A percentile compares a stretch with the other conserved stretches of the same genome.
Conservation (phyloP, 805 yeast genomes). For the Ogataea pini region DNA sequence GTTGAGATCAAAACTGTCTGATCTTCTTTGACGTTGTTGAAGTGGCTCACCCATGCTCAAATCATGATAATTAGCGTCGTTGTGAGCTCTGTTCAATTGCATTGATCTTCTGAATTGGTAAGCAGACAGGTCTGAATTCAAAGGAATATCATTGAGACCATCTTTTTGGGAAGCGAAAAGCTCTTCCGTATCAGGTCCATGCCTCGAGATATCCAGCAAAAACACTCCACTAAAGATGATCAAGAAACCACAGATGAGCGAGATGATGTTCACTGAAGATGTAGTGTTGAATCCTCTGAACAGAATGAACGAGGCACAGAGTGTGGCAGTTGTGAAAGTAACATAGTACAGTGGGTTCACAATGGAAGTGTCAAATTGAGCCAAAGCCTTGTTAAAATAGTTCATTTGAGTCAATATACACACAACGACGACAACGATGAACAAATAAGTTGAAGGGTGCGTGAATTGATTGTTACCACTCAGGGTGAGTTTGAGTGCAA, state of each 20-base stretch:
- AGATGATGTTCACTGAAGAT: slow-evolving; percentile 74
- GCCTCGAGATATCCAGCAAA: slow-evolving; percentile 74
- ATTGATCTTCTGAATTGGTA: slow-evolving; percentile 75
- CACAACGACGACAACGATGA: slow-evolving; percentile 71
- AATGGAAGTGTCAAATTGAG: slow-evolving; percentile 89
- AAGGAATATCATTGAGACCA: slow-evolving; percentile 62
- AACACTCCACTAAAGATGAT: slow-evolving; percentile 88
- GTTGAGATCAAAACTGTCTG: slow-evolving; percentile 60
- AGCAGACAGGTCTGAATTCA: slow-evolving; percentile 79
- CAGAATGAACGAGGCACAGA: slow-evolving; percentile 80
- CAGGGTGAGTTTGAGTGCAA: slow-evolving; percentile 82
- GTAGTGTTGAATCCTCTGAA: slow-evolving; percentile 88
- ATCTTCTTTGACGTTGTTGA: slow-evolving; percentile 57
- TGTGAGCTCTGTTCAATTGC: slow-evolving; percentile 52
- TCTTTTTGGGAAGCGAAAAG: slow-evolving; percentile 48
- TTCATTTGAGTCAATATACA: slow-evolving; percentile 92
- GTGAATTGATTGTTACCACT: slow-evolving; percentile 86
- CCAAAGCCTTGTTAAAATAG: slow-evolving; percentile 89
- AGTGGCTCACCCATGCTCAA: slow-evolving; percentile 42
- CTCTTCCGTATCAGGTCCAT: slow-evolving; percentile 49
- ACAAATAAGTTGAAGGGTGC: slow-evolving; percentile 80
- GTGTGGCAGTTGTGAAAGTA: slow-evolving; percentile 85
- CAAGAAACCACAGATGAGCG: slow-evolving; percentile 80
- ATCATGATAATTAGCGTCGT: slow-evolving; percentile 26
- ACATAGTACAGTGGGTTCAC: slow-evolving; percentile 91